Evolutionary conservation across 164 flowering plant species (phyloP).

Genomic region (Pachysandra terminalis): DNA sequence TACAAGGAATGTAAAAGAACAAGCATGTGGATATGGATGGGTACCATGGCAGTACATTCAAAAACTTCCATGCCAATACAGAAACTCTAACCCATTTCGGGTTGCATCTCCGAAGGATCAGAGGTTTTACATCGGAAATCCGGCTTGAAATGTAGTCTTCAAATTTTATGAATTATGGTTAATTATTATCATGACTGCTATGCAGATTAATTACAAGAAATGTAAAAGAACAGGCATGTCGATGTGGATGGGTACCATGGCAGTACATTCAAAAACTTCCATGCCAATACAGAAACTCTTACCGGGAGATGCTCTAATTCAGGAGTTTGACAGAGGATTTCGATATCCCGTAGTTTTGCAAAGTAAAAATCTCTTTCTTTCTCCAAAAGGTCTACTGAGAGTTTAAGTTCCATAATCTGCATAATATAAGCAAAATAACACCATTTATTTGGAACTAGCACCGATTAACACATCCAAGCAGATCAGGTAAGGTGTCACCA

Average conservation of each 20-base stretch:
- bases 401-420: constrained; percentile 71
- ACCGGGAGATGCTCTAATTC: constrained; percentile 69
- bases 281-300: constrained; percentile 4
- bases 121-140: no score
- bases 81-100: no score
- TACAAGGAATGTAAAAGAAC: background rate
- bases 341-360: constrained; percentile 76
- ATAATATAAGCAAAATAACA: background rate
- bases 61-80: background rate
- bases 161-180: no score
- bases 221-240: background rate
- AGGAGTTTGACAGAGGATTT: constrained; percentile 77
- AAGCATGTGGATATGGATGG: background rate
- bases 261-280: background rate
- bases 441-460: background rate
- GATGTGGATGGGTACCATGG: background rate
- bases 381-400: constrained; percentile 68
- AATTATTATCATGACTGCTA: background rate
- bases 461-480: no score
- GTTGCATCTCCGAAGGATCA: no score
- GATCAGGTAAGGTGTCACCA: no score
- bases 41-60: background rate
- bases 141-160: no score
- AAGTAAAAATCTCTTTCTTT: constrained; percentile 92
- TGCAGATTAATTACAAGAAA: background rate